phyloP scores from a whole-genome alignment of 2,329 filamentous ascomycete genomes.

The Aureobasidium musti region DNA sequence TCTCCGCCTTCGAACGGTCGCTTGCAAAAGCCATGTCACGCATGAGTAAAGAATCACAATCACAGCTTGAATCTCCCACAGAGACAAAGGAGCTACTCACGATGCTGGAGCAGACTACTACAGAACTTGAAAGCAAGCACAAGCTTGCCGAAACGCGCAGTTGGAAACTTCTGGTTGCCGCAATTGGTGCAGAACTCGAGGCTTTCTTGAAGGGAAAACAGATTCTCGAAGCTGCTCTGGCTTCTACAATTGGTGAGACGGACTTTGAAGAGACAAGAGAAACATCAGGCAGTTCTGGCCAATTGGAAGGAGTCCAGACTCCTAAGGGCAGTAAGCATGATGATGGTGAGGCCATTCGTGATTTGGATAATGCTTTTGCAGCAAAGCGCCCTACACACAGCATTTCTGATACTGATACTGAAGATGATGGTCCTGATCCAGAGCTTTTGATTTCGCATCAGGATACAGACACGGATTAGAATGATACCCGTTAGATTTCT shows the following conservation, averaged over 20 bases:
- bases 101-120: conserved; percentile 60
- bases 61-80: conserved; percentile 28
- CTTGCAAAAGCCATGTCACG: conserved; percentile 59
- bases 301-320: conserved; percentile 11
- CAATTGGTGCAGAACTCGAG: conserved; percentile 72
- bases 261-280: conserved; percentile 8
- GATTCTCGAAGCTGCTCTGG: conserved; percentile 53
- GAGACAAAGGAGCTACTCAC: conserved; percentile 46
- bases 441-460: conserved; percentile 53
- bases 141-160: conserved; percentile 60
- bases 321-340: conserved; percentile 29
- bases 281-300: neutral
- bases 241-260: conserved; percentile 39
- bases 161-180: conserved; percentile 75
- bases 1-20: conserved; percentile 66
- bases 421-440: conserved; percentile 51
- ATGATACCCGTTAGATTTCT: conserved; percentile 13
- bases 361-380: conserved; percentile 41
- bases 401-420: conserved; percentile 41
- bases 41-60: conserved; percentile 26
- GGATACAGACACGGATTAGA: conserved; percentile 40
- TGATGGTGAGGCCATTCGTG: conserved; percentile 37
- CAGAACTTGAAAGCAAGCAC: conserved; percentile 57
- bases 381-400: conserved; percentile 32
- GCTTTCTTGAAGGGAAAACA: conserved; percentile 63